A percentile compares a stretch with the other conserved stretches of the same genome.
These are phyloP conservation scores for Colletotrichum paranaense DNA, from an alignment of 2,329 filamentous ascomycete species.

Conservation along the genomic window DNA sequence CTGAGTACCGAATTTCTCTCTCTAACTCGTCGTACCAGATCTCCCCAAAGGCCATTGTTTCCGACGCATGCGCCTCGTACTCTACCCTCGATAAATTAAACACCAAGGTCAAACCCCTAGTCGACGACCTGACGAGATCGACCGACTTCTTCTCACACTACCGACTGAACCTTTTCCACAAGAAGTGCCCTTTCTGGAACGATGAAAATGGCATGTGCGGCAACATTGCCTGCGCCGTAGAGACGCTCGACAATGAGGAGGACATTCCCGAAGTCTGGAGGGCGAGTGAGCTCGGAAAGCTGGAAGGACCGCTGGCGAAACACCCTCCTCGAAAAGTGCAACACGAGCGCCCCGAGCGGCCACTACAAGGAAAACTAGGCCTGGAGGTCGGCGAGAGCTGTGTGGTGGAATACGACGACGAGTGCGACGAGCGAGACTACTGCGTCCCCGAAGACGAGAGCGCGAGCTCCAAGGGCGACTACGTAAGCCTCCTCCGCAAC, in stretches of 20 bases:
- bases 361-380: constrained; percentile 84
- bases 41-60: constrained; percentile 88
- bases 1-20: constrained; percentile 39
- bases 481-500: constrained; percentile 93
- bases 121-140: constrained; percentile 83
- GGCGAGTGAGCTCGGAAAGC: constrained; percentile 88
- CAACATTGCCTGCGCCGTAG: constrained; percentile 95
- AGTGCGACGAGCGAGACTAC: constrained; percentile 96
- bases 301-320: constrained; percentile 89
- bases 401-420: constrained; percentile 96
- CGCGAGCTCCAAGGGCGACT: constrained; percentile 88
- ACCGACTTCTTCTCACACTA: constrained; percentile 99
- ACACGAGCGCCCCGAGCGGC: constrained; percentile 73
- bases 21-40: constrained; percentile 71
- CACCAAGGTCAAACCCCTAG: constrained; percentile 76
- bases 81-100: constrained; percentile 90
- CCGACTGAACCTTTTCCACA: constrained; percentile 93
- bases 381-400: constrained; percentile 93
- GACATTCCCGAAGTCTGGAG: constrained; percentile 94
- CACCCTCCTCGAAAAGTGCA: constrained; percentile 85
- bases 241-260: constrained; percentile 93
- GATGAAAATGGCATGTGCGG: constrained; percentile 95
- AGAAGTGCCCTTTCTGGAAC: constrained; percentile 95
- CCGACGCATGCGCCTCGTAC: constrained; percentile 95
- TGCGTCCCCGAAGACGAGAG: constrained; percentile 96